These are phyloP conservation scores for Penicillium lagena DNA, from an alignment of 495 filamentous ascomycete species.

Conservation along the genomic window DNA sequence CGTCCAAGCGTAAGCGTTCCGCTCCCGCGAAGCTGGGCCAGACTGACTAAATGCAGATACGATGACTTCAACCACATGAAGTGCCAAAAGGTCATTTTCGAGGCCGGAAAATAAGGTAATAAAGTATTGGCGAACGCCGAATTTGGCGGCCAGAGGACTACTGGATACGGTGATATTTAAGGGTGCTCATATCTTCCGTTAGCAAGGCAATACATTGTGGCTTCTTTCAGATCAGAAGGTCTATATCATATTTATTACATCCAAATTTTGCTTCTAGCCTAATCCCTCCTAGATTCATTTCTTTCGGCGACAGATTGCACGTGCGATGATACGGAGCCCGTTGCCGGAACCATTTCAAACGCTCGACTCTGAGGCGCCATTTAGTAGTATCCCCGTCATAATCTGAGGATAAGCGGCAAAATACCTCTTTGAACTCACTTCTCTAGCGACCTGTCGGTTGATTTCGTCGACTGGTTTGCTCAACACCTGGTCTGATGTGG, in stretches of 20 bases:
- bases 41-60: constrained; percentile 12
- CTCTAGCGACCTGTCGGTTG: constrained; percentile 15
- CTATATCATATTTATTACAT: too few relatives aligned
- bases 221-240: too few relatives aligned
- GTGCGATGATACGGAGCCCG: constrained; percentile 17
- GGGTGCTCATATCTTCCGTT: too few relatives aligned
- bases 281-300: constrained; percentile 1
- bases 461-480: constrained; percentile 17
- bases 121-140: too few relatives aligned
- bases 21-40: neutral
- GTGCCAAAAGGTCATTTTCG: constrained; percentile 32
- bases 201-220: too few relatives aligned
- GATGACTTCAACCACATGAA: constrained; percentile 32
- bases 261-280: too few relatives aligned
- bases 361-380: constrained; percentile 11
- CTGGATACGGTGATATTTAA: too few relatives aligned
- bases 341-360: constrained; percentile 13
- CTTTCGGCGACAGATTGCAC: constrained; percentile 25
- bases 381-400: neutral
- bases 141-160: too few relatives aligned
- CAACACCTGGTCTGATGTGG: constrained; percentile 18
- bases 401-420: neutral
- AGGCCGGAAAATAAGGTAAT: constrained; percentile 9
- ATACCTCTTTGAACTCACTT: constrained; percentile 23
- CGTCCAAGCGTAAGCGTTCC: constrained; percentile 20